Evolutionary conservation across 345 rosid genomes (phyloP), one percentile per base, ranked within the genome.

Genomic region (Pelargonium nanum): DNA sequence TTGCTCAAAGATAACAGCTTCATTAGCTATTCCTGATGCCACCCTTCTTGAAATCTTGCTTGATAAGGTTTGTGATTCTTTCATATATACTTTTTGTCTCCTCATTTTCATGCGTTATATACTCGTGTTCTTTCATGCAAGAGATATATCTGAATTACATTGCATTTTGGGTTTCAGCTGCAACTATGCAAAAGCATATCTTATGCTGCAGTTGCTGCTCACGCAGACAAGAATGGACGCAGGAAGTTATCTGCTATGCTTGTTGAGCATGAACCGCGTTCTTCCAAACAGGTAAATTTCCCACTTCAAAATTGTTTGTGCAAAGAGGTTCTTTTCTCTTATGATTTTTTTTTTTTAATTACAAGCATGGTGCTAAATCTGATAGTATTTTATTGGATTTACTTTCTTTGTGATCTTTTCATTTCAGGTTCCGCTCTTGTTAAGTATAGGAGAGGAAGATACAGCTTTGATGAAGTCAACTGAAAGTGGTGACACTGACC

Each of bases 121-220:
- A 17, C n/a, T n/a, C n/a, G n/a, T n/a, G n/a, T n/a, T n/a, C n/a
- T n/a, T n/a, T n/a, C n/a, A n/a, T n/a, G n/a, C n/a, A n/a, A n/a
- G n/a, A n/a, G n/a, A n/a, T n/a, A n/a, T n/a, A n/a, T n/a, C n/a
- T 77, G 56, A 74, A 59, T 26, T 56, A 45, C 57, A n/a, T 40
- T 69, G 24, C 9, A 19, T 59, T 75, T 62, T 67, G 74, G 65
- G 54, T 76, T 85, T 75, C 86, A 93, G 99, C 88, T 92, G 67
- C 83, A 74, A 75, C 69, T 89, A 62, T 85, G 93, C 70, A 89
- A 72, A 81, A 91, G 89, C 68, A 85, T 93, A 78, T 89, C 99
- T 64, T 93, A 87, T 79, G 99, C 97, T 56, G 91, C 99, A 60
- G 99, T 93, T 72, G 99, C 99, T 66, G 87, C 99, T 67, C 99